A percentile compares a stretch with the other conserved stretches of the same genome.
These are phyloP conservation scores for Umbelopsis sp. DNA, from an alignment of 192 early-diverging fungal species.

Conservation along the genomic window DNA sequence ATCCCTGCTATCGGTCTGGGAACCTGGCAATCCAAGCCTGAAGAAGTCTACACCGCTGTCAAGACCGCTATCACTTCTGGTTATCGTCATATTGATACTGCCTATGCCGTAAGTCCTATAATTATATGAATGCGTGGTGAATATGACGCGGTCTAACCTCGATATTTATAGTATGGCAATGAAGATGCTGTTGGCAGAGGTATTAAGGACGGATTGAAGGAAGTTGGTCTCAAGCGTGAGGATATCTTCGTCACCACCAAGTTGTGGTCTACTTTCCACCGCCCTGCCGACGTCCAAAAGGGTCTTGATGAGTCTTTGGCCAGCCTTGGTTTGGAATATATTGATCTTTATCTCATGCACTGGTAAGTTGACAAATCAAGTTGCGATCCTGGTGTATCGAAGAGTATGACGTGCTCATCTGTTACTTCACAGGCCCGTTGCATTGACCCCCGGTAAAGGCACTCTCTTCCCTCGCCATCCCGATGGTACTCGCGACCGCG, in stretches of 20 bases:
- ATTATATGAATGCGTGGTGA: not conserved
- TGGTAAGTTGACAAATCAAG: constrained; percentile 21
- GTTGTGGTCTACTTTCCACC: constrained; percentile 50
- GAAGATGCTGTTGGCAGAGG: constrained; percentile 79
- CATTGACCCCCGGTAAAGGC: constrained; percentile 33
- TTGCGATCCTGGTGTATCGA: not conserved
- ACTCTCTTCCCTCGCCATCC: constrained; percentile 24
- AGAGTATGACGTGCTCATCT: not conserved
- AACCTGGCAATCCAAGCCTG: constrained; percentile 56
- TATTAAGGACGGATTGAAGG: constrained; percentile 50
- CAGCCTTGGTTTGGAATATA: constrained; percentile 74
- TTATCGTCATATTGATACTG: constrained; percentile 68
- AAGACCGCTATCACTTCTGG: constrained; percentile 66
- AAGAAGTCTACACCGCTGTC: constrained; percentile 59
- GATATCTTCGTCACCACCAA: constrained; percentile 83
- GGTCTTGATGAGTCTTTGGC: constrained; percentile 66
- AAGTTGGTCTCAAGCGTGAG: constrained; percentile 57
- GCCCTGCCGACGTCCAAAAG: constrained; percentile 58
- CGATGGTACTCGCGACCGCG: constrained; percentile 37
- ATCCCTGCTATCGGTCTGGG: constrained; percentile 60
- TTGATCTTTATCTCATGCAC: constrained; percentile 76
- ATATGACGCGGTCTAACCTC: not conserved
- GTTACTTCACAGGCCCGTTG: constrained; percentile 24
- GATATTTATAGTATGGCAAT: constrained; percentile 61
- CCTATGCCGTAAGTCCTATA: constrained; percentile 24